These are phyloP conservation scores for Solanum bulbocastanum DNA, from an alignment of 257 asterid species.

Conservation along the genomic window DNA sequence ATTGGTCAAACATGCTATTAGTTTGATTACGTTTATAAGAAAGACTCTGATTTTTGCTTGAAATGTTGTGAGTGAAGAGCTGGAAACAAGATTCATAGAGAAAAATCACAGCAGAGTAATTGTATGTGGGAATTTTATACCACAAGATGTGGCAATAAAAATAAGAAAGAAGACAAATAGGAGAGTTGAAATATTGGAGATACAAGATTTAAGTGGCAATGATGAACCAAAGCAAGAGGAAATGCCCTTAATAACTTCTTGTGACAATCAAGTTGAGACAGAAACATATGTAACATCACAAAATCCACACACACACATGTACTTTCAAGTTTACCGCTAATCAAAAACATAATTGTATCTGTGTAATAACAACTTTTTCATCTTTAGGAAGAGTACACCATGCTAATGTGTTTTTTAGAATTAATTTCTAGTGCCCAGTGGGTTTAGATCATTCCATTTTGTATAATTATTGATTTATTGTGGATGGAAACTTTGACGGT, in stretches of 20 bases:
- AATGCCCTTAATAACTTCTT: background rate
- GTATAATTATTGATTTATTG: background rate
- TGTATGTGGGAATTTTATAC: constrained; percentile 5
- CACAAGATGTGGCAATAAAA: constrained; percentile 10
- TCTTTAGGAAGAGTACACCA: no score
- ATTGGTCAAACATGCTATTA: background rate
- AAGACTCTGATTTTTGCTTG: background rate
- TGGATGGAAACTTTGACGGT: background rate
- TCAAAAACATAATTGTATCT: background rate
- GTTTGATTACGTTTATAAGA: background rate
- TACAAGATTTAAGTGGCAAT: background rate
- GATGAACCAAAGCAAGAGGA: background rate
- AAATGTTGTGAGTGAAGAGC: background rate
- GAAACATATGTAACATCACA: background rate
- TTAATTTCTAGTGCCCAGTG: background rate
- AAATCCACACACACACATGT: background rate
- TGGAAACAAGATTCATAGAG: constrained; percentile 6
- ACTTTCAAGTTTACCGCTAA: background rate
- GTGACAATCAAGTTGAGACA: background rate
- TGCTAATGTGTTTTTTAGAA: background rate
- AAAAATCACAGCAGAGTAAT: constrained; percentile 10
- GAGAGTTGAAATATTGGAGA: constrained; percentile 9
- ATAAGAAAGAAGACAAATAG: constrained; percentile 9
- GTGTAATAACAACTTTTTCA: background rate
- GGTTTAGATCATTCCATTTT: background rate